Percentiles rank a stretch among this genome's conserved stretches.
Evolutionary conservation across 2,329 filamentous ascomycete genomes (phyloP).

Genomic region (Diaporthe humulicola): DNA sequence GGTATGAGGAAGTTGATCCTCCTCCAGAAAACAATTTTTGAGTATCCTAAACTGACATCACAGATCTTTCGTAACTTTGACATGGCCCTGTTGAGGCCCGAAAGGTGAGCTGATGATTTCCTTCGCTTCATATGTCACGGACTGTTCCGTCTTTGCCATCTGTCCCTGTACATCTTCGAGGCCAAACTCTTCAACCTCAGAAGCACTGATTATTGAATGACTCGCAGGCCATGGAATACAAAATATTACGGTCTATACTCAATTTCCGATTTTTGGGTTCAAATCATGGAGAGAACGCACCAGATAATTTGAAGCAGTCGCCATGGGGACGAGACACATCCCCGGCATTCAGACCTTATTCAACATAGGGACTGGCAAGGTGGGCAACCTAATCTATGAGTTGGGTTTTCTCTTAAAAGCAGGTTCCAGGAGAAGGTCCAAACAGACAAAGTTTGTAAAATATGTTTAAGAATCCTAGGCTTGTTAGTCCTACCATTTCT

Average conservation of each 20-base stretch:
- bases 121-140: background rate
- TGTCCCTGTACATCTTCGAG: background rate
- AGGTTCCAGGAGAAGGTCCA: too few species aligned
- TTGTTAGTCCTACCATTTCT: too few species aligned
- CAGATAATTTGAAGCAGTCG: background rate
- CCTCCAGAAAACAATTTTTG: background rate
- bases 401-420: background rate
- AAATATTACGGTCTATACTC: background rate
- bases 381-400: background rate
- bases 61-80: conserved; percentile 17
- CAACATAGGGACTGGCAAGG: background rate
- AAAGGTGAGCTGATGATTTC: background rate
- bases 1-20: background rate
- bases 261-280: conserved; percentile 8
- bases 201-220: background rate
- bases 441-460: too few species aligned
- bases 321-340: background rate
- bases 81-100: background rate
- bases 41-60: background rate
- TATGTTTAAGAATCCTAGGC: too few species aligned
- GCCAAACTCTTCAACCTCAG: background rate
- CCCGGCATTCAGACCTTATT: background rate
- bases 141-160: background rate
- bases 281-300: background rate
- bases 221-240: background rate